phyloP scores from a whole-genome alignment of 208 protist species.

The Phytomonas francai region DNA sequence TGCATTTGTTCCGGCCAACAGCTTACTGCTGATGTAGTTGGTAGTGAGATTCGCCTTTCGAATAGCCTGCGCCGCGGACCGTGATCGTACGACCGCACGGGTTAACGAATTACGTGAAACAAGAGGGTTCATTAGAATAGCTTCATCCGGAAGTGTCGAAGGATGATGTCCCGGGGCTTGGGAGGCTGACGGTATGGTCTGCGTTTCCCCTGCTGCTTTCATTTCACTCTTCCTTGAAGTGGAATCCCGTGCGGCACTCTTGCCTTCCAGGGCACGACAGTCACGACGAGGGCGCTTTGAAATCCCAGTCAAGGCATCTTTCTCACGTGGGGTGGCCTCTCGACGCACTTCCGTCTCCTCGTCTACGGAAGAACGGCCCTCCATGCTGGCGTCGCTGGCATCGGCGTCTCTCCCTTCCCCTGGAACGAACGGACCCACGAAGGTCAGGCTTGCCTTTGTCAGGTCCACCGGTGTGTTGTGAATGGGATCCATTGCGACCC shows the following conservation, averaged over 20 bases:
- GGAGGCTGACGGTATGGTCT: not conserved
- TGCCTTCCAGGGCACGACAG: too few relatives aligned
- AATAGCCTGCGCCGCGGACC: conserved; percentile 45
- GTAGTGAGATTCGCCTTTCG: conserved; percentile 73
- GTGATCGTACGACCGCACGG: conserved; percentile 43
- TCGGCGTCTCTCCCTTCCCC: not conserved
- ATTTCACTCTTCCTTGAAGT: not conserved
- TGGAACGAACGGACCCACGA: conserved; percentile 9
- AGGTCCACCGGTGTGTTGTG: conserved; percentile 26
- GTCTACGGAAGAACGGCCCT: not conserved
- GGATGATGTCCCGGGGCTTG: not conserved
- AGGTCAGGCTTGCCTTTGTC: conserved; percentile 20
- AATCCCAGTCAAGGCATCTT: too few relatives aligned
- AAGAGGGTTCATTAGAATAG: conserved; percentile 41
- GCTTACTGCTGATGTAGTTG: conserved; percentile 46
- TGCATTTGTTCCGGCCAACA: conserved; percentile 31
- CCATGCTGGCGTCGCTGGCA: not conserved
- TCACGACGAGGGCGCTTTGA: too few relatives aligned
- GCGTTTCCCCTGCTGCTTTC: not conserved
- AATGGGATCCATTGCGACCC: conserved; percentile 33
- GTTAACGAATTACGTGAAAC: conserved; percentile 29
- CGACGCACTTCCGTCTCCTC: not conserved
- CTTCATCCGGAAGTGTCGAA: conserved; percentile 9
- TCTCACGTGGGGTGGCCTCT: not conserved
- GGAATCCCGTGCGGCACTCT: not conserved